These are phyloP conservation scores for Stagonosporopsis cucurbitacearum DNA, from an alignment of 2,329 filamentous ascomycete species.

Conservation along the genomic window DNA sequence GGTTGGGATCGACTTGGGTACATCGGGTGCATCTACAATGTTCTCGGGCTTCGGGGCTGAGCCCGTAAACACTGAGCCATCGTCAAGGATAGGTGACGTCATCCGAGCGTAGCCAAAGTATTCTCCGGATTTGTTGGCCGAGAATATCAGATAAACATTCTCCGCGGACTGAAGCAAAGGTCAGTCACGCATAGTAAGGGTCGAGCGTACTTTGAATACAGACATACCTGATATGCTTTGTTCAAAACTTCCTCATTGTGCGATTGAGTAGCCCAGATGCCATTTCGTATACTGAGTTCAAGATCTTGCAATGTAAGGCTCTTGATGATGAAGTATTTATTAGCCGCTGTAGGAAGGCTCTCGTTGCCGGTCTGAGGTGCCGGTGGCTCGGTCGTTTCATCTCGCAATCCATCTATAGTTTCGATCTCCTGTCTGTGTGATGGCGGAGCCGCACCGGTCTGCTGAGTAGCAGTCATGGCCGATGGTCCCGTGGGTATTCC, in stretches of 20 bases:
- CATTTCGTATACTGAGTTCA: conserved; percentile 84
- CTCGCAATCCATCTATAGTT: conserved; percentile 17
- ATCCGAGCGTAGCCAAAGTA: conserved; percentile 96
- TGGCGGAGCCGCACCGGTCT: conserved; percentile 34
- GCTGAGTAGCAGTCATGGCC: conserved; percentile 47
- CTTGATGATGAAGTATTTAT: conserved; percentile 91
- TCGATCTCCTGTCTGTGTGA: conserved; percentile 31
- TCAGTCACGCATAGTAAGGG: conserved; percentile 20
- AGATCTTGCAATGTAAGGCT: conserved; percentile 90
- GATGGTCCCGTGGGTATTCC: conserved; percentile 64
- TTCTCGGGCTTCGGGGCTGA: conserved; percentile 69
- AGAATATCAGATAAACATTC: conserved; percentile 91
- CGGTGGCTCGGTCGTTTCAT: conserved; percentile 17
- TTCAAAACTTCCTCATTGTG: conserved; percentile 90
- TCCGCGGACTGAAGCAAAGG: conserved; percentile 67
- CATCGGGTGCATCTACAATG: conserved; percentile 62
- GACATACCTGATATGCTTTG: conserved; percentile 75
- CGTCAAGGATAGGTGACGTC: conserved; percentile 81
- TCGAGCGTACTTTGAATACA: too few relatives aligned
- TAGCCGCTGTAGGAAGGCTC: conserved; percentile 56
- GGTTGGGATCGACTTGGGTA: conserved; percentile 81
- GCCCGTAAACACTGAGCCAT: conserved; percentile 57
- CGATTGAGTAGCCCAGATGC: conserved; percentile 91
- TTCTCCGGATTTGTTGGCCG: conserved; percentile 95
- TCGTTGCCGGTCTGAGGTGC: conserved; percentile 22